phyloP scores from a whole-genome alignment of 805 yeast genomes.

The Martiniozyma abietophila region DNA sequence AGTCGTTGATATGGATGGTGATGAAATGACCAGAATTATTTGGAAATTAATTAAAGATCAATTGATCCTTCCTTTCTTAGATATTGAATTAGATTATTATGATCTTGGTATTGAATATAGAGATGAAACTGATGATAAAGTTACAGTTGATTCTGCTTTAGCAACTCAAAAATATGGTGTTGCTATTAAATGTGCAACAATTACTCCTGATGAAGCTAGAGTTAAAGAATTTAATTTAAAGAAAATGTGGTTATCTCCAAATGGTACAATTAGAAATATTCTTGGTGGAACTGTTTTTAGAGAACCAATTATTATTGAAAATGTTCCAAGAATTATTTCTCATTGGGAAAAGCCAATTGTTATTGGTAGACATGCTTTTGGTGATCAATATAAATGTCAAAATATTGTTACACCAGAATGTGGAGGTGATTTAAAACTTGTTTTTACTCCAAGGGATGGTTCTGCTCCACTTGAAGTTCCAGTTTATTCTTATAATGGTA shows the following conservation, averaged over 20 bases:
- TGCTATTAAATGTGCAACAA: slow-evolving; percentile 96
- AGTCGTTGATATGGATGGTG: slow-evolving; percentile 95
- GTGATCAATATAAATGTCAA: slow-evolving; percentile 94
- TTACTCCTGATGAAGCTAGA: slow-evolving; percentile 96
- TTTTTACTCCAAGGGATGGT: slow-evolving; percentile 65
- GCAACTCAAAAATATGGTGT: slow-evolving; percentile 86
- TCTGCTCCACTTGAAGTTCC: slow-evolving; percentile 43
- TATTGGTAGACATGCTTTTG: slow-evolving; percentile 96
- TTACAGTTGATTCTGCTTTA: slow-evolving; percentile 81
- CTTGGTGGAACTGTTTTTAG: slow-evolving; percentile 95
- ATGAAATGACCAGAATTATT: slow-evolving; percentile 94
- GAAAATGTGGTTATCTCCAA: slow-evolving; percentile 97
- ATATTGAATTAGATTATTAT: slow-evolving; percentile 83
- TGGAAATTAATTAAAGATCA: slow-evolving; percentile 87
- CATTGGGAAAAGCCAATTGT: slow-evolving; percentile 94
- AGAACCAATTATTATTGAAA: slow-evolving; percentile 84
- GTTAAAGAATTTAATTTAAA: slow-evolving; percentile 84
- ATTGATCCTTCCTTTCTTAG: slow-evolving; percentile 75
- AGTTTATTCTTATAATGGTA: slow-evolving; percentile 59
- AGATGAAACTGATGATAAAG: slow-evolving; percentile 81
- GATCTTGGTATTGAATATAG: slow-evolving; percentile 83
- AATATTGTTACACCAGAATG: slow-evolving; percentile 67
- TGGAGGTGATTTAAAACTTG: slow-evolving; percentile 72
- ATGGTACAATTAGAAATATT: slow-evolving; percentile 93
- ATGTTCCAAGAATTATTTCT: slow-evolving; percentile 82